Conservation (phyloP, 208 protist genomes). For the Acanthamoeba quina region DNA sequence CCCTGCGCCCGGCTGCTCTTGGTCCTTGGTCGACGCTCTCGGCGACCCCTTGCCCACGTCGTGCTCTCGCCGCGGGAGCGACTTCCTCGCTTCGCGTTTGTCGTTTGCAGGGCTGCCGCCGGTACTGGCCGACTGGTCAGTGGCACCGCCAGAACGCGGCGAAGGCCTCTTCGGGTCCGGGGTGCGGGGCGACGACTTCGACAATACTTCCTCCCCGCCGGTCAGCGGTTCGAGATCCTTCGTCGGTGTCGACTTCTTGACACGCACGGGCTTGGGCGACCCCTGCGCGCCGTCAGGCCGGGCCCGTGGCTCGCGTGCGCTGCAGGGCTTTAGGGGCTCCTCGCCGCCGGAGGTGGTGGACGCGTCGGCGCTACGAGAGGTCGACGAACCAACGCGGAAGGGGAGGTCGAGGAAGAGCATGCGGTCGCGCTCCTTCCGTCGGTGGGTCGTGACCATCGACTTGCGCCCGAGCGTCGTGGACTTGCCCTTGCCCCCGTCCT, state of each 20-base stretch:
- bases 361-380: not conserved
- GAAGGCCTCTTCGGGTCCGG: not conserved
- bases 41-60: not conserved
- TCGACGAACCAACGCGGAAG: not conserved
- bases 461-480: conserved; percentile 34
- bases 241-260: not conserved
- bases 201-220: not conserved
- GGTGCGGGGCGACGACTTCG: not conserved
- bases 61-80: too few species aligned
- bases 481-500: not conserved
- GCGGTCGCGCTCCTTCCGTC: not conserved
- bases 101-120: not conserved
- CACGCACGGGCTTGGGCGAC: not conserved
- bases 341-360: not conserved
- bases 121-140: too few species aligned
- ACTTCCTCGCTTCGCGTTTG: not conserved
- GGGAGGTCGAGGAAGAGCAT: conserved; percentile 46
- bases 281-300: not conserved
- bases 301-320: not conserved
- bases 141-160: too few species aligned
- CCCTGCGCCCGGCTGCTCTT: not conserved
- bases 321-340: not conserved
- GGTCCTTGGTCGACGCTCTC: not conserved
- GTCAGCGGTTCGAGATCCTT: not conserved
- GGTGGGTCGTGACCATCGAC: not conserved